Percentiles rank a stretch among this genome's conserved stretches.
phyloP scores from a whole-genome alignment of 2,329 filamentous ascomycete species.

The Celoporthe dispersa region DNA sequence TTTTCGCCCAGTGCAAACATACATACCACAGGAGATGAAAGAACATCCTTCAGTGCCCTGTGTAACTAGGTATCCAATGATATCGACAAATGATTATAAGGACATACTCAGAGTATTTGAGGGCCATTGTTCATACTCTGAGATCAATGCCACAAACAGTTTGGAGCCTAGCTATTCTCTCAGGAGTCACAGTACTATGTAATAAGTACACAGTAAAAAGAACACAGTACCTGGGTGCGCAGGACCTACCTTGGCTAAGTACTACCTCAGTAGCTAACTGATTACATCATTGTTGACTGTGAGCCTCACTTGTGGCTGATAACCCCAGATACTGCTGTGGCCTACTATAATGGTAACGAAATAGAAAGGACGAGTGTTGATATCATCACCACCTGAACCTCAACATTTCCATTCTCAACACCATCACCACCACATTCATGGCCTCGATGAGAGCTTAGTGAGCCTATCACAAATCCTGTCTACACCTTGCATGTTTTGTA shows the following conservation, averaged over 20 bases:
- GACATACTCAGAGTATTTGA: no score
- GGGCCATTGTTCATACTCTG: no score
- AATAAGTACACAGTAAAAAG: not conserved
- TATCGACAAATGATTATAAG: not conserved
- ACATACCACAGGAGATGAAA: not conserved
- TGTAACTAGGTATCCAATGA: not conserved
- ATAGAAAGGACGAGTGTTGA: conserved; percentile 2
- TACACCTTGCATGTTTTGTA: no score
- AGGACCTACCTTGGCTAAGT: not conserved
- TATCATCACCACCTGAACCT: conserved; percentile 16
- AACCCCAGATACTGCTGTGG: conserved; percentile 20
- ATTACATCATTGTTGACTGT: conserved; percentile 27
- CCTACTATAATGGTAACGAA: not conserved
- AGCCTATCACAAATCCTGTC: not conserved
- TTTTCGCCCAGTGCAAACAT: not conserved
- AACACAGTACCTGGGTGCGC: not conserved
- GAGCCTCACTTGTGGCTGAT: conserved; percentile 23
- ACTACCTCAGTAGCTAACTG: conserved; percentile 15
- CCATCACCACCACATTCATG: not conserved
- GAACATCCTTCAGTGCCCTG: not conserved
- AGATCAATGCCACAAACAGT: not conserved
- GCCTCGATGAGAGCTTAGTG: not conserved
- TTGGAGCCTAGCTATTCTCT: not conserved
- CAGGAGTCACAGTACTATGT: not conserved
- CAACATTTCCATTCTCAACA: not conserved